Evolutionary conservation across 2,329 filamentous ascomycete genomes (phyloP), one percentile per base, ranked within the genome.

Genomic region (Ilyonectria mors-panacis): DNA sequence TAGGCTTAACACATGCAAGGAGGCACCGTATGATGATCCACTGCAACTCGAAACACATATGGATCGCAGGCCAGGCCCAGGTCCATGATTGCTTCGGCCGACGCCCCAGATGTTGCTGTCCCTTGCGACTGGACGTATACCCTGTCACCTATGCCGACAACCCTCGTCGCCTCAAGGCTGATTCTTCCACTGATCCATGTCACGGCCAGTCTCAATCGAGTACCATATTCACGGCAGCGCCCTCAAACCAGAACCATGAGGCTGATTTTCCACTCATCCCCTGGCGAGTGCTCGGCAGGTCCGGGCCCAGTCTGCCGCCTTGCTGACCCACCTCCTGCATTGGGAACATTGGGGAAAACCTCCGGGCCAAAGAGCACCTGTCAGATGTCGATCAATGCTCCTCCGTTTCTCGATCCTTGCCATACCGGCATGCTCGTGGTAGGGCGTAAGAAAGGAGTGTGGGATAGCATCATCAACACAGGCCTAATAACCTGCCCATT

Each of bases 311-410:
- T 23, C 35, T 61, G 56, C 33, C 19, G 33, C 51, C 13, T 19
- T 21, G 12, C 7, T 33, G 45, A 55, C 51, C 63, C 57, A 66
- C 62, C 53, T 66, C 53, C 39, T 61, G 58, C 28, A 57, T 65
- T 37, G 57, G 57, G 28, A 51, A 58, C 51, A 51, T 45, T 57
- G 51, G 51, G 51, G 42, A 45, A 66, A 60, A 23, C 48, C 50
- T 50, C 63, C 57, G 51, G 62, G 23, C 17, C 35, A 19, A 42
- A 59, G 56, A 42, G 57, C 51, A 57, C 35, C 63, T 66, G 63
- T 66, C 58, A 66, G 53, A 58, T 66, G 58, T 57, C 63, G 57
- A 66, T 66, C 58, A 58, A 19, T 50, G 51, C 57, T 61, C 44
- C 57, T 51, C 21, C 42, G 13, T 26, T 33, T 26, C 21, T 28